Base-by-base conservation (phyloP, 1,139 yeast genomes). In the Debaryomyces robertsiae region DNA sequence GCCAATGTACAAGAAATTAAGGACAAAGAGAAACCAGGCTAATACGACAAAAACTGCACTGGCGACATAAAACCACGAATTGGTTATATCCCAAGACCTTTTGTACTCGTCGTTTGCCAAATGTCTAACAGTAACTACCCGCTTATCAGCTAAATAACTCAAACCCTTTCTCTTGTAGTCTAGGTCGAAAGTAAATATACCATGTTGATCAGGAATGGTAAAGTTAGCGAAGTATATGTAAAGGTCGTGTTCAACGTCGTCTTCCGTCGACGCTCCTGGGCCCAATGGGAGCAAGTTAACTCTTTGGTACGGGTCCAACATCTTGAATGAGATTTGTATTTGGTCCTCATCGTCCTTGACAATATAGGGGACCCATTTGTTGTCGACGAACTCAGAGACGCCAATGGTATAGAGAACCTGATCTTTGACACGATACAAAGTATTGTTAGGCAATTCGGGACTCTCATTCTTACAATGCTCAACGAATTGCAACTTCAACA, bases 271-370 rank as follows among this genome's bases (percentile, higher is more conserved):
- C 40, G 67, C 63, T 34, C 54, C 67, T 10, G 68, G 64, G n/a
- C 77, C 77, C 40, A 67, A 60, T 15, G 76, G 69, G 28, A 59
- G 48, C 58, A 85, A 65, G 49, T 75, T 82, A 43, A 91, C 60
- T 57, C 98, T 81, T 60, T 90, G 90, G 69, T 91, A 93, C 37
- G 99, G 98, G 61, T 93, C 98, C 52, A 94, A 79, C 94, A 94
- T 84, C 55, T 79, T 81, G 61, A 91, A 81, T 50, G 90, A 90
- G 46, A 94, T 69, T 67, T 94, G 98, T 39, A 90, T 65, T 46
- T 81, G 84, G 43, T 71, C 70, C 34, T 75, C 77, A 6, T 68
- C 65, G 6, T 76, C 61, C 24, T 59, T 51, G 29, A 65, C 63
- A 32, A 55, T 58, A 57, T 62, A 90, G 19, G 96, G 95, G 22